phyloP scores from a whole-genome alignment of 345 rosid genomes.

The Raphanus sativus region DNA sequence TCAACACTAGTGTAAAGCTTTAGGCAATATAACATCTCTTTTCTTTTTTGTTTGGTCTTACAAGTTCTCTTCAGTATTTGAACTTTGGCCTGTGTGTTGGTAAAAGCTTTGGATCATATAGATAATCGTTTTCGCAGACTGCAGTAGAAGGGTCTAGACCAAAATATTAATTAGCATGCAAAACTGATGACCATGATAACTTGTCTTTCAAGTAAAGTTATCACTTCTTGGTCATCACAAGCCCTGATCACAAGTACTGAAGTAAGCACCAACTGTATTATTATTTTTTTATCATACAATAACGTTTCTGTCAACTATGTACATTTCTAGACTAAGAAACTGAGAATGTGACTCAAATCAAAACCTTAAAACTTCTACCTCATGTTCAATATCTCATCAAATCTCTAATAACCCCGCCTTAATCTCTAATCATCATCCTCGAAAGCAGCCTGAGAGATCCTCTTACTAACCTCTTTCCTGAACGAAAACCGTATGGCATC shows the following conservation, averaged over 20 bases:
- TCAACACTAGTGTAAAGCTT: constrained; percentile 32
- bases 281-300: neutral
- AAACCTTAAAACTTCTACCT: neutral
- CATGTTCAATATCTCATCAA: neutral
- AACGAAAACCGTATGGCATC: neutral
- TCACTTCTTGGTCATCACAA: neutral
- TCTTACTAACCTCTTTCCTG: neutral
- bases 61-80: neutral
- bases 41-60: neutral
- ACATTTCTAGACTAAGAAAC: neutral
- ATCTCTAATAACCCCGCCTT: neutral
- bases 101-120: neutral
- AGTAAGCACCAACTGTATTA: neutral
- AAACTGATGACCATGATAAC: neutral
- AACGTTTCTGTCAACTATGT: neutral
- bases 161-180: neutral
- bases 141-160: neutral
- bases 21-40: constrained; percentile 18
- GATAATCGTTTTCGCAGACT: neutral
- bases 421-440: neutral
- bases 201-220: neutral
- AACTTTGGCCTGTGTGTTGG: constrained; percentile 4
- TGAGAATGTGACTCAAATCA: neutral
- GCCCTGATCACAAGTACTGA: neutral
- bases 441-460: neutral